These are phyloP conservation scores for Buddleja alternifolia DNA, from an alignment of 257 asterid species.

Conservation along the genomic window DNA sequence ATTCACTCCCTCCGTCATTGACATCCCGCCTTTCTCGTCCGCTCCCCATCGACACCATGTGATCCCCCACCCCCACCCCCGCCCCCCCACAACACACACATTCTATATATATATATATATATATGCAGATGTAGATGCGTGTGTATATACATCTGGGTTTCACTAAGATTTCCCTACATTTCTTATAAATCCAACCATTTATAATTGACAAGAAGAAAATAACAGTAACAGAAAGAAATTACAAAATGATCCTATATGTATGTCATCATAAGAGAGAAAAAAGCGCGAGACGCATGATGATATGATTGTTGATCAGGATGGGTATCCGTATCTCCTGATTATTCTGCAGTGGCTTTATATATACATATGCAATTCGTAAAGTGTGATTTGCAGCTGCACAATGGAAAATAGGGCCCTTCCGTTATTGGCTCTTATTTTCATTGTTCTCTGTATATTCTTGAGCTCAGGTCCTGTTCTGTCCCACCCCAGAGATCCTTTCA, in stretches of 20 bases:
- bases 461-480: slow-evolving; percentile 43
- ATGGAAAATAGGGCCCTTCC: slow-evolving; percentile 45
- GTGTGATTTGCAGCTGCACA: slow-evolving; percentile 48
- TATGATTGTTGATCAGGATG: slow-evolving; percentile 1
- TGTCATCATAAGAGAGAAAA: too few relatives aligned
- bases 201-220: not conserved
- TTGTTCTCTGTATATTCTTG: slow-evolving; percentile 45
- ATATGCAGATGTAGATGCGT: not conserved
- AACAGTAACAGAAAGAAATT: not conserved
- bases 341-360: slow-evolving; percentile 22
- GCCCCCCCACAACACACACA: too few relatives aligned
- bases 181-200: slow-evolving; percentile 21
- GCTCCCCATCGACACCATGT: slow-evolving; percentile 20
- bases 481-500: slow-evolving; percentile 51
- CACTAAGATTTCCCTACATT: slow-evolving; percentile 13
- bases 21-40: slow-evolving; percentile 52
- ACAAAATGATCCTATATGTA: slow-evolving; percentile 3
- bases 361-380: slow-evolving; percentile 40
- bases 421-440: slow-evolving; percentile 32
- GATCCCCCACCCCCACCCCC: slow-evolving; percentile 33
- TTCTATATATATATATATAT: not conserved
- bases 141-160: slow-evolving; percentile 11
- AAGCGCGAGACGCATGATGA: not conserved
- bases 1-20: slow-evolving; percentile 25
- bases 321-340: not conserved